phyloP scores from a whole-genome alignment of 2,329 filamentous ascomycete genomes.

The Dactylellina cionopaga region DNA sequence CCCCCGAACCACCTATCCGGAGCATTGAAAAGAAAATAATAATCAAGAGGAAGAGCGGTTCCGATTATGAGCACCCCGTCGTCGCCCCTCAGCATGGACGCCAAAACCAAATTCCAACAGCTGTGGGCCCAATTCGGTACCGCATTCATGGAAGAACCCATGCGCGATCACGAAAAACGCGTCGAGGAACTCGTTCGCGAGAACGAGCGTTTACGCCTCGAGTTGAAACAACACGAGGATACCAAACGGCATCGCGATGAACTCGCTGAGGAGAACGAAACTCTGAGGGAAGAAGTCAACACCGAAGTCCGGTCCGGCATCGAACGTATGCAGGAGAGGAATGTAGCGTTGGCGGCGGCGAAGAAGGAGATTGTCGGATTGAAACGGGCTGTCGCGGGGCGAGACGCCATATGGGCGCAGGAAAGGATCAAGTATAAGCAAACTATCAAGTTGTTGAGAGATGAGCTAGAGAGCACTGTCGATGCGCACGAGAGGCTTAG shows the following conservation, averaged over 20 bases:
- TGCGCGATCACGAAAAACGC: slow-evolving; percentile 52
- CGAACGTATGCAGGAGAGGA: slow-evolving; percentile 46
- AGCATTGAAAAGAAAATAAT: not conserved
- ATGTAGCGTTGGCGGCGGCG: slow-evolving; percentile 20
- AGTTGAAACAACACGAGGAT: slow-evolving; percentile 29
- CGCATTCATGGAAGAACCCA: slow-evolving; percentile 49
- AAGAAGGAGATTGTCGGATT: slow-evolving; percentile 31
- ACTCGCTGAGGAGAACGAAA: slow-evolving; percentile 28
- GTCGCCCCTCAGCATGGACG: slow-evolving; percentile 44
- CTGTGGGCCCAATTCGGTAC: slow-evolving; percentile 50
- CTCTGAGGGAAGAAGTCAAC: slow-evolving; percentile 33
- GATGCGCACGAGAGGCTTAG: slow-evolving; percentile 23
- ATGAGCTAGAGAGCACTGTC: slow-evolving; percentile 29
- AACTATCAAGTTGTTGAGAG: slow-evolving; percentile 26
- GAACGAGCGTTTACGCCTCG: slow-evolving; percentile 47
- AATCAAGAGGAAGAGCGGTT: not conserved
- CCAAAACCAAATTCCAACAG: slow-evolving; percentile 52
- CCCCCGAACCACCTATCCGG: not conserved
- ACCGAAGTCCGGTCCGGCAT: slow-evolving; percentile 46
- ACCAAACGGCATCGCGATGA: slow-evolving; percentile 10
- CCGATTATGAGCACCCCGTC: slow-evolving; percentile 36
- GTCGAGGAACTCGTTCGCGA: slow-evolving; percentile 52
- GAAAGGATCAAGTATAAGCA: slow-evolving; percentile 33
- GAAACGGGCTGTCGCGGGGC: slow-evolving; percentile 2
- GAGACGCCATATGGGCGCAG: slow-evolving; percentile 23